A percentile compares a stretch with the other conserved stretches of the same genome.
Evolutionary conservation across 2,329 filamentous ascomycete species (phyloP).

Genomic region (Colletotrichum tropicicola): DNA sequence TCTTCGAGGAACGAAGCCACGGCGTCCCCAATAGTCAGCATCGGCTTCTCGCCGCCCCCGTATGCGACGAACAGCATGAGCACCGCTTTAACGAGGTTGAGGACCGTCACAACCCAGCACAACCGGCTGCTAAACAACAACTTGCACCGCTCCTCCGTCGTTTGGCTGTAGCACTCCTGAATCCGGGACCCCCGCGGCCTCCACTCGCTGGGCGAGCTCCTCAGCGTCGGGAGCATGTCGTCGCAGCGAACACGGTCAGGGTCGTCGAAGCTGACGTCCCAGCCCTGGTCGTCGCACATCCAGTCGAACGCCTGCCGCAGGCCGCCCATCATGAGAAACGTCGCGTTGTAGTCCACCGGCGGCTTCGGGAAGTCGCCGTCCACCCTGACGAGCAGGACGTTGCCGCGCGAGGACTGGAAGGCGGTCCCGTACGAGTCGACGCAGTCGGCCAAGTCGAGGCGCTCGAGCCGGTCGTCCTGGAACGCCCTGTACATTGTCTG

Average conservation of each 20-base stretch:
- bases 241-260: not conserved
- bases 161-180: not conserved
- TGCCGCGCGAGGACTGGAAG: not conserved
- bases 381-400: not conserved
- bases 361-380: not conserved
- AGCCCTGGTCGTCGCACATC: not conserved
- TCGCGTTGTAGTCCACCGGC: not conserved
- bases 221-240: not conserved
- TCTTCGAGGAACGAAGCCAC: not conserved
- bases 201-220: not conserved
- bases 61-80: conserved; percentile 3
- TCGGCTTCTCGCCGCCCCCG: not conserved
- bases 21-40: conserved; percentile 6
- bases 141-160: not conserved
- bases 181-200: not conserved
- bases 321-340: not conserved
- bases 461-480: not conserved
- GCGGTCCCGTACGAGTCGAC: not conserved
- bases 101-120: not conserved
- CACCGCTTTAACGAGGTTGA: not conserved
- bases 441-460: not conserved
- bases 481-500: not conserved
- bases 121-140: not conserved
- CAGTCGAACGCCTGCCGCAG: not conserved
- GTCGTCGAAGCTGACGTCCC: not conserved